Conservation (phyloP, 345 rosid species). For the Luvunga scandens region DNA sequence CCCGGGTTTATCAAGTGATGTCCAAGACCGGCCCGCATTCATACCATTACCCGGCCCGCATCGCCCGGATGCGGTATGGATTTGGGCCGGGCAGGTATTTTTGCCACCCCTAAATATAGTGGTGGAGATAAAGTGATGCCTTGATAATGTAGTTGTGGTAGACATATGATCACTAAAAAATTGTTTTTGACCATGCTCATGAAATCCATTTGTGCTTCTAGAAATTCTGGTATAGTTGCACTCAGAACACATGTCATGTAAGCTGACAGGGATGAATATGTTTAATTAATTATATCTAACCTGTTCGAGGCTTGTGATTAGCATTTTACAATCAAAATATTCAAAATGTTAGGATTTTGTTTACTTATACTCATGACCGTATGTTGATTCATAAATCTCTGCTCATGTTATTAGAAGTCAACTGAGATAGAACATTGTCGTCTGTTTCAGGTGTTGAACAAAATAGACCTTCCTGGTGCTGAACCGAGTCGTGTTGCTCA, state of each 20-base stretch:
- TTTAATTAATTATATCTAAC: not conserved
- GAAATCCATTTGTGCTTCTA: not conserved
- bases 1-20: too few relatives aligned
- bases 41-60: too few relatives aligned
- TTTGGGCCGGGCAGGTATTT: too few relatives aligned
- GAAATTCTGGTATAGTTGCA: not conserved
- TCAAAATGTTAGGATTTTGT: not conserved
- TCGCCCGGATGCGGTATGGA: too few relatives aligned
- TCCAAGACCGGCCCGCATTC: too few relatives aligned
- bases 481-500: conserved; percentile 73
- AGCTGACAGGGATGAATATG: not conserved
- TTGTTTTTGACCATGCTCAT: not conserved
- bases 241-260: not conserved
- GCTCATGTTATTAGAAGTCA: not conserved
- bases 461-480: conserved; percentile 98
- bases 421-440: not conserved
- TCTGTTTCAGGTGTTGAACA: conserved; percentile 74
- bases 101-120: not conserved
- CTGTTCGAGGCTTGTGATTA: not conserved
- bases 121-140: not conserved
- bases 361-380: not conserved
- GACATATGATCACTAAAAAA: not conserved
- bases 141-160: not conserved
- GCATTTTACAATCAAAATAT: not conserved
- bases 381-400: not conserved